Percentiles rank a stretch among this genome's conserved stretches.
phyloP scores from a whole-genome alignment of 2,329 filamentous ascomycete genomes.

The Helminthosporium solani region DNA sequence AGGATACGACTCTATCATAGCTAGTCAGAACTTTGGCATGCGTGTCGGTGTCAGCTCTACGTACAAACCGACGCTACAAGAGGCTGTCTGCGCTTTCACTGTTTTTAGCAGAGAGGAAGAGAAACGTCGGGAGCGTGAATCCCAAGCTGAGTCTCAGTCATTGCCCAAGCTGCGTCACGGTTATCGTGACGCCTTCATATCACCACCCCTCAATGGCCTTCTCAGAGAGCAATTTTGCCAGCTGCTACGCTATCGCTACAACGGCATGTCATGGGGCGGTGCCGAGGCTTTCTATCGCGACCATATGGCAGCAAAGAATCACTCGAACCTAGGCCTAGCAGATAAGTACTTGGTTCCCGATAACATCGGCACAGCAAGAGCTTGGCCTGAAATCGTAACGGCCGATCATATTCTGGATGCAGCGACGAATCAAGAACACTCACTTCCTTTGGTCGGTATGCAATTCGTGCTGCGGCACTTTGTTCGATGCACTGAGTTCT shows the following conservation, averaged over 20 bases:
- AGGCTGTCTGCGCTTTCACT: slow-evolving; percentile 57
- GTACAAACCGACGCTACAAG: slow-evolving; percentile 67
- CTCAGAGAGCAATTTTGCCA: slow-evolving; percentile 65
- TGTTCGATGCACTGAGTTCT: slow-evolving; percentile 80
- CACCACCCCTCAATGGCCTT: slow-evolving; percentile 67
- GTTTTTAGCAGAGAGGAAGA: slow-evolving; percentile 37
- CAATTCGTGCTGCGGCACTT: slow-evolving; percentile 78
- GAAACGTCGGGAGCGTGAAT: slow-evolving; percentile 22
- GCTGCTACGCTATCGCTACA: slow-evolving; percentile 61
- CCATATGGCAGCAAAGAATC: slow-evolving; percentile 40
- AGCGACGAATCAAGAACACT: slow-evolving; percentile 39
- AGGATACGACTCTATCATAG: slow-evolving; percentile 39
- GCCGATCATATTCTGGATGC: slow-evolving; percentile 52
- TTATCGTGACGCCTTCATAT: slow-evolving; percentile 67
- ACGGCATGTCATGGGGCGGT: slow-evolving; percentile 64
- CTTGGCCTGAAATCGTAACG: slow-evolving; percentile 49
- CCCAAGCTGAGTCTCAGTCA: slow-evolving; percentile 18
- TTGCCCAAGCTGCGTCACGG: slow-evolving; percentile 18
- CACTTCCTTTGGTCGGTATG: slow-evolving; percentile 62
- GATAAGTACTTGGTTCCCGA: slow-evolving; percentile 44
- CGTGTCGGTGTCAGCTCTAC: slow-evolving; percentile 68
- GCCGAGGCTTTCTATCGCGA: slow-evolving; percentile 60
- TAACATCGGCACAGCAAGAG: slow-evolving; percentile 20
- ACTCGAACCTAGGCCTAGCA: slow-evolving; percentile 37
- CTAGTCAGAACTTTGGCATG: slow-evolving; percentile 53